These are phyloP conservation scores for Pichia sp. DNA, from an alignment of 1,139 yeast genomes.

Conservation along the genomic window DNA sequence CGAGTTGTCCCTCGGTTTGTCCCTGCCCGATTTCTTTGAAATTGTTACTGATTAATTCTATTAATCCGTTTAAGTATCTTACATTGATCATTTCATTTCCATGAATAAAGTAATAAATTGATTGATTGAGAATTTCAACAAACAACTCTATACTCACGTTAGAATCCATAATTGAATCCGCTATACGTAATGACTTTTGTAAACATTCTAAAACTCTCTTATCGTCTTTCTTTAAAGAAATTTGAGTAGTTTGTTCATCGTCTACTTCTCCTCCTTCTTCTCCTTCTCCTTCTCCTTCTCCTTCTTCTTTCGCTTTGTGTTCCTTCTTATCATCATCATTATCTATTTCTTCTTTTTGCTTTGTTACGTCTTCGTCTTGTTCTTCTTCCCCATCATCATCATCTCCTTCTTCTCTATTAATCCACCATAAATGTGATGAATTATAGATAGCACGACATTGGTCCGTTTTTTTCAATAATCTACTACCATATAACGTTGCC, in stretches of 20 bases:
- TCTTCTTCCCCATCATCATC: slow-evolving; percentile 5
- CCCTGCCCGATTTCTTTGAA: slow-evolving; percentile 45
- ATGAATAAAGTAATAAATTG: slow-evolving; percentile 77
- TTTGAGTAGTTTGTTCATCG: slow-evolving; percentile 16
- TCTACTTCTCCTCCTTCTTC: slow-evolving; percentile 9
- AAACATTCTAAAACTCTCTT: slow-evolving; percentile 62
- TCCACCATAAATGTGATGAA: slow-evolving; percentile 95
- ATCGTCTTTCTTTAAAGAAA: slow-evolving; percentile 43
- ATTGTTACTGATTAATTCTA: slow-evolving; percentile 76
- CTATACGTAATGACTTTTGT: slow-evolving; percentile 75
- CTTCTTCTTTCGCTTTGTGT: slow-evolving; percentile 6
- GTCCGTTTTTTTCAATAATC: slow-evolving; percentile 83
- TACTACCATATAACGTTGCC: slow-evolving; percentile 82
- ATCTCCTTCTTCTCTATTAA: slow-evolving; percentile 45
- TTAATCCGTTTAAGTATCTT: slow-evolving; percentile 76
- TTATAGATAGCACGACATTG: slow-evolving; percentile 87
- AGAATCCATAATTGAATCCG: slow-evolving; percentile 89
- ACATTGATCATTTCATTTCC: slow-evolving; percentile 69
- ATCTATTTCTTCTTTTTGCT: neutral
- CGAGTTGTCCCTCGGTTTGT: slow-evolving; percentile 3
- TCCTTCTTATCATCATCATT: neutral
- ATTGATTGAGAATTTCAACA: slow-evolving; percentile 82
- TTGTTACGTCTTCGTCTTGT: slow-evolving; percentile 16
- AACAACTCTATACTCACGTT: slow-evolving; percentile 74
- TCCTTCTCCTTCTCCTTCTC: slow-evolving; percentile 16